Evolutionary conservation across 2,329 filamentous ascomycete genomes (phyloP).

Genomic region (Neopestalotiopsis rosae): DNA sequence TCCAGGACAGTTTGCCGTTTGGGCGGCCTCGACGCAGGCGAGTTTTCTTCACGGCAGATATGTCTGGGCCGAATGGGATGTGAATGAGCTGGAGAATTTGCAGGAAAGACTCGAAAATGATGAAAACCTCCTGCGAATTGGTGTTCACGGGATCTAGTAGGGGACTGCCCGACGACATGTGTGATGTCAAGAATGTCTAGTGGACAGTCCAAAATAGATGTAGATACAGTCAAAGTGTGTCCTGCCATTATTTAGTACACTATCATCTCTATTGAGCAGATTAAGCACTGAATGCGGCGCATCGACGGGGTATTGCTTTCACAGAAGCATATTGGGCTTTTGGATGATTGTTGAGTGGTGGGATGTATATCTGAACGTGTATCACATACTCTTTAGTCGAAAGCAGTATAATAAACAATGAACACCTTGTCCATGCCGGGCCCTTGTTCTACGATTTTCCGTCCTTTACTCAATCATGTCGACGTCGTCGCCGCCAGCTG

Average conservation of each 20-base stretch:
- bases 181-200: neutral
- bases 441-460: neutral
- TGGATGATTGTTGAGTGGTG: neutral
- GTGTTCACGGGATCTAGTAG: slow-evolving; percentile 23
- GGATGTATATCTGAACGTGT: neutral
- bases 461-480: slow-evolving; percentile 70
- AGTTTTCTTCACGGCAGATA: slow-evolving; percentile 43
- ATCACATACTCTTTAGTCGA: neutral
- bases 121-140: slow-evolving; percentile 27
- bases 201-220: neutral
- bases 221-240: no score
- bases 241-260: neutral
- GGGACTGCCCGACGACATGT: neutral
- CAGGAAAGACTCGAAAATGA: slow-evolving; percentile 32
- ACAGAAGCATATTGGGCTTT: neutral
- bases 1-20: slow-evolving; percentile 42
- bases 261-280: neutral
- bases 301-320: neutral
- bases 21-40: slow-evolving; percentile 44
- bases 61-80: slow-evolving; percentile 45
- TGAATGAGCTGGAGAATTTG: slow-evolving; percentile 40
- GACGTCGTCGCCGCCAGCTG: slow-evolving; percentile 57
- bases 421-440: neutral
- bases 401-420: neutral
- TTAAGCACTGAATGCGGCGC: neutral